Base-by-base conservation (phyloP, 208 protist genomes). In the Leishmania mexicana region DNA sequence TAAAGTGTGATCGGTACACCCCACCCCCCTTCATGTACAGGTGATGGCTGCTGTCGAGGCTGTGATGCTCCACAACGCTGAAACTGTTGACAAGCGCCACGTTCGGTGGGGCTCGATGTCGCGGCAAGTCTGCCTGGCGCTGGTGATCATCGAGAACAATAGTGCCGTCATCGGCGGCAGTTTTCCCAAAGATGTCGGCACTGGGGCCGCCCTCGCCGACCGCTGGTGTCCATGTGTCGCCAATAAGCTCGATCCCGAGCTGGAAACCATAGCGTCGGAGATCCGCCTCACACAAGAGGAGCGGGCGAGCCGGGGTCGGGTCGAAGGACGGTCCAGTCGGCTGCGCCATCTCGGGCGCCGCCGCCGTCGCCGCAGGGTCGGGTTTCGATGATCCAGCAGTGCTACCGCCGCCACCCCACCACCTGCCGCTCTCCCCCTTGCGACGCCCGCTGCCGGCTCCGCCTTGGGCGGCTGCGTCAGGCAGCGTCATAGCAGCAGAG, bases 41-140 rank as follows among this genome's bases (percentile, higher is more conserved):
- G 81, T 96, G 90, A 81, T 96, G 91, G 35, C 85, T 89, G 78
- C 89, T 95, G 71, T 93, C 90, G 54, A 93, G 87, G 76, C 84
- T 85, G 89, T 97, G 79, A 83, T 95, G 91, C 84, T 95, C 93
- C 19, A 97, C 94, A 60, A 97, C 88, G 74, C 91, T 96, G 79
- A 97, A 97, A 80, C 93, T 94, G 84, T 97, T 96, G 31, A 97
- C 68, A 19, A 97, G 80, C 2, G 94, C 92, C 60, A 93, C 87
- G 82, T 95, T 90, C 42, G 93, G 83, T 42, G 90, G 76, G 8
- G 83, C 76, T 24, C 83, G 81, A 51, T 77, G 85, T 1, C 83
- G 81, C 38, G 83, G 86, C 83, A 74, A 31, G 24, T 49, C 51
- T 19, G 68, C 58, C 49, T 40, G 49, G 15, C 8, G 40, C 47